These are phyloP conservation scores for Turritis glabra DNA, from an alignment of 345 rosid genomes.

Conservation along the genomic window DNA sequence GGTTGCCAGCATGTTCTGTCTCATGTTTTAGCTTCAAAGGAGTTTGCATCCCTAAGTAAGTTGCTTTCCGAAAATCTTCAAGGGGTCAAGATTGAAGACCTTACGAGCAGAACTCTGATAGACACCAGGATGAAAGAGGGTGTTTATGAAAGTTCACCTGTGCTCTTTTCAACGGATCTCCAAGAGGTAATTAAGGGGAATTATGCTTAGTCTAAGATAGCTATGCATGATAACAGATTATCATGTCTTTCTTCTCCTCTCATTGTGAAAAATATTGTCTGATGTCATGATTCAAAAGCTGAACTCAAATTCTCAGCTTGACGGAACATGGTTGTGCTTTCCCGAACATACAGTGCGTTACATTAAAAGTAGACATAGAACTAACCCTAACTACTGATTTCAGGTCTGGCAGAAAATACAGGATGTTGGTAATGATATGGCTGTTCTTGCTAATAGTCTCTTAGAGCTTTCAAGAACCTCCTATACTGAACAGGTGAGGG, in stretches of 20 bases:
- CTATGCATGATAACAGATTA: neutral
- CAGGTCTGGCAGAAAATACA: conserved; percentile 78
- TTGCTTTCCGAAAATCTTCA: conserved; percentile 69
- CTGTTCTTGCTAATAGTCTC: conserved; percentile 67
- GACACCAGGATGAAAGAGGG: conserved; percentile 79
- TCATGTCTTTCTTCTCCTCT: conserved; percentile 13
- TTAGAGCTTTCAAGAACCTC: conserved; percentile 56
- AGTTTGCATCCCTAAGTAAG: conserved; percentile 71
- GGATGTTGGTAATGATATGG: conserved; percentile 66
- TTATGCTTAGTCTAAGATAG: conserved; percentile 8
- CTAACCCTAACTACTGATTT: conserved; percentile 23
- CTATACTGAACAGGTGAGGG: conserved; percentile 60
- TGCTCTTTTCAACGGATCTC: conserved; percentile 62
- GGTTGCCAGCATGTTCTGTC: conserved; percentile 66
- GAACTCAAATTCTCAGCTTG: conserved; percentile 5
- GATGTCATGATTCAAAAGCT: neutral
- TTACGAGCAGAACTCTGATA: conserved; percentile 55
- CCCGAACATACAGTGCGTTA: neutral
- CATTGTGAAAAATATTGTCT: neutral
- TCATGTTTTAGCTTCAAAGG: conserved; percentile 64
- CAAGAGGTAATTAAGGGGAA: conserved; percentile 53
- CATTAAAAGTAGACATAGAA: neutral
- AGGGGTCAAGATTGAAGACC: conserved; percentile 57
- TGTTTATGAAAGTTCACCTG: conserved; percentile 64
- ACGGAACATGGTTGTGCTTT: conserved; percentile 14